These are phyloP conservation scores for Holtermanniella nyarrowii DNA, from an alignment of 768 basidiomycete species.

Conservation along the genomic window DNA sequence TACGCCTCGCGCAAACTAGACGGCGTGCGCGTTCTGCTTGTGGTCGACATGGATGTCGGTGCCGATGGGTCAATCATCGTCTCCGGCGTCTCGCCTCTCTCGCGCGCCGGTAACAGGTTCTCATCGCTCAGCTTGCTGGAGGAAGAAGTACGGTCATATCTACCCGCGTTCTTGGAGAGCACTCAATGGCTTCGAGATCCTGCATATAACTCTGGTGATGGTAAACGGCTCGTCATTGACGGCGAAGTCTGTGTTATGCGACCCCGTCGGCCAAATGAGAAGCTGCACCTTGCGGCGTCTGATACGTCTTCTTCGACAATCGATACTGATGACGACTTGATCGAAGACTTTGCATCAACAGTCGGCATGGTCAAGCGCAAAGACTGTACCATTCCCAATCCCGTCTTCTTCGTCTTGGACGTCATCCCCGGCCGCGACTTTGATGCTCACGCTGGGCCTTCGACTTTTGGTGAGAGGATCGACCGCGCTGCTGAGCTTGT, in stretches of 20 bases:
- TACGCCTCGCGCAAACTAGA: slow-evolving; percentile 38
- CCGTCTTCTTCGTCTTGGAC: slow-evolving; percentile 31
- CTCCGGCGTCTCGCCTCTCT: slow-evolving; percentile 4
- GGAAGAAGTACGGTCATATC: slow-evolving; percentile 7
- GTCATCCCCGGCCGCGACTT: slow-evolving; percentile 12
- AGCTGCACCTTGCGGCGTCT: not conserved
- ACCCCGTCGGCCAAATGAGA: slow-evolving; percentile 1
- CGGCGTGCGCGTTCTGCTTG: slow-evolving; percentile 27
- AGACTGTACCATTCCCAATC: slow-evolving; percentile 11
- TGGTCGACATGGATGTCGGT: slow-evolving; percentile 23
- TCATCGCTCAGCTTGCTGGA: slow-evolving; percentile 20
- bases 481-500: slow-evolving; percentile 15
- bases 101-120: slow-evolving; percentile 29
- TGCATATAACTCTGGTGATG: not conserved
- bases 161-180: slow-evolving; percentile 10
- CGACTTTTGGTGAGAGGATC: slow-evolving; percentile 23
- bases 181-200: slow-evolving; percentile 13
- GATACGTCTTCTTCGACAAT: not conserved
- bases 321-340: slow-evolving; percentile 14
- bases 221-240: slow-evolving; percentile 35
- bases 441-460: not conserved
- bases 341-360: slow-evolving; percentile 32
- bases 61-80: not conserved
- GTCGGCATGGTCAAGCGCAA: slow-evolving; percentile 25
- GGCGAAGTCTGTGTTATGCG: slow-evolving; percentile 37